Evolutionary conservation across 768 basidiomycete genomes (phyloP), one percentile per base, ranked within the genome.

Genomic region (Suillus fuscotomentosus): DNA sequence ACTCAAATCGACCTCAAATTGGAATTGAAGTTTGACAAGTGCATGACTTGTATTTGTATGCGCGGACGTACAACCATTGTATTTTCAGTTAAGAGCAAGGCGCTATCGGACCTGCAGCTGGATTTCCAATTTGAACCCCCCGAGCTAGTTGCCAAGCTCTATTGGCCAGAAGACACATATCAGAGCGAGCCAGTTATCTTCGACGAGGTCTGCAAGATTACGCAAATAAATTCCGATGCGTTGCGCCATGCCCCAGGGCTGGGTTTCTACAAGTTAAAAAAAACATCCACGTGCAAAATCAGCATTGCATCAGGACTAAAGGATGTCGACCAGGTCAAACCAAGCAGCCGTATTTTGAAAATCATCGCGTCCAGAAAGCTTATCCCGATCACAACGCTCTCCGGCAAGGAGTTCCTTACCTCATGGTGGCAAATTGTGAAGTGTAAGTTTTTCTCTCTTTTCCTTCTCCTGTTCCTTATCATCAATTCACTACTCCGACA

Each of bases 11-110:
- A 48, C 15, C 14, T 64, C 34, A 11, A 10, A 4, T 56, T 68
- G 2, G 38, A 56, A n/a, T 14, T 55, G 50, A 45, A 53, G 1
- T 14, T 50, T 3, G 8, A 60, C 5, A 48, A 60, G 7, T 42
- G 53, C 9, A 20, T 31, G 4, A 54, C 60, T 13, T 65, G 67
- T 34, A 65, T 8, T 3, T 56, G 62, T 50, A 51, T 69, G 1
- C 41, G 45, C 1, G 55, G 65, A 7, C 65, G 57, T 5, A 67
- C 60, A 1, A 68, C 65, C 0, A 66, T 63, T 22, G 5, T 70
- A 13, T 61, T 53, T 31, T 14, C 65, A 13, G 38, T 63, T 1
- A 42, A 17, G 6, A 48, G 47, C 47, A 22, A 48, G 47, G 47
- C 11, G 11, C 10, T 48, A 22, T 48, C 22, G 10, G n/a, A 5